Conservation (phyloP, 495 filamentous ascomycete species). For the Annulohypoxylon maeteangense region DNA sequence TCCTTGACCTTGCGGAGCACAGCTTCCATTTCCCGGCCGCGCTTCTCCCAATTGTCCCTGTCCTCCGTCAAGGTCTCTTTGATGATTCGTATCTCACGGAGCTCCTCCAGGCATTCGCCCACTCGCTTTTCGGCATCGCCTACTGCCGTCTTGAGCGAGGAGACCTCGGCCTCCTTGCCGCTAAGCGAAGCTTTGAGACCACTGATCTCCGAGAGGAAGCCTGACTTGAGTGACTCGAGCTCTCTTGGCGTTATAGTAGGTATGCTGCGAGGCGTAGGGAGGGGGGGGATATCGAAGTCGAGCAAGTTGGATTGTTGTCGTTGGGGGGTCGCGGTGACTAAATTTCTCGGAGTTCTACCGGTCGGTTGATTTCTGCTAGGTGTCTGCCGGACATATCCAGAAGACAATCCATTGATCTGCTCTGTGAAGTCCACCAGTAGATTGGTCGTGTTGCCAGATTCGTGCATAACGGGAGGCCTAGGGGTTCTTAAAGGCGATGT, state of each 20-base stretch:
- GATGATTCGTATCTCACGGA: conserved; percentile 75
- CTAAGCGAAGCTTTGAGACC: conserved; percentile 87
- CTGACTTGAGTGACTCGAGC: conserved; percentile 89
- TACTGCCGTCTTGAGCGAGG: conserved; percentile 84
- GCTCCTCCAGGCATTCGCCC: conserved; percentile 81
- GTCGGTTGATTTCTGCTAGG: conserved; percentile 29
- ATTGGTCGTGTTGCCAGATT: conserved; percentile 70
- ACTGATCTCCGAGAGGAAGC: conserved; percentile 88
- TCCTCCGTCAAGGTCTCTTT: conserved; percentile 80
- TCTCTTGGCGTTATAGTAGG: conserved; percentile 92
- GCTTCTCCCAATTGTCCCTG: conserved; percentile 82
- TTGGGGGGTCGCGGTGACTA: conserved; percentile 50
- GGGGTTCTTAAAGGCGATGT: conserved; percentile 70
- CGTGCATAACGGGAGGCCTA: conserved; percentile 43
- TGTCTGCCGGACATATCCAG: conserved; percentile 56
- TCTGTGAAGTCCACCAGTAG: conserved; percentile 89
- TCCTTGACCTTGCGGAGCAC: conserved; percentile 81
- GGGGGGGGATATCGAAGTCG: conserved; percentile 91
- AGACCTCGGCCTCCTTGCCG: conserved; percentile 90
- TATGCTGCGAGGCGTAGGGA: conserved; percentile 89
- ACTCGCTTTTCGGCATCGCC: conserved; percentile 91
- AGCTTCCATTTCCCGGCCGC: conserved; percentile 83
- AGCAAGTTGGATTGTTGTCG: conserved; percentile 70
- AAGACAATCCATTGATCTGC: conserved; percentile 65
- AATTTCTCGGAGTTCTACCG: conserved; percentile 18